Percentiles rank a stretch among this genome's conserved stretches.
Evolutionary conservation across 2,329 filamentous ascomycete species (phyloP).

Genomic region (Trichoderma harzianum): DNA sequence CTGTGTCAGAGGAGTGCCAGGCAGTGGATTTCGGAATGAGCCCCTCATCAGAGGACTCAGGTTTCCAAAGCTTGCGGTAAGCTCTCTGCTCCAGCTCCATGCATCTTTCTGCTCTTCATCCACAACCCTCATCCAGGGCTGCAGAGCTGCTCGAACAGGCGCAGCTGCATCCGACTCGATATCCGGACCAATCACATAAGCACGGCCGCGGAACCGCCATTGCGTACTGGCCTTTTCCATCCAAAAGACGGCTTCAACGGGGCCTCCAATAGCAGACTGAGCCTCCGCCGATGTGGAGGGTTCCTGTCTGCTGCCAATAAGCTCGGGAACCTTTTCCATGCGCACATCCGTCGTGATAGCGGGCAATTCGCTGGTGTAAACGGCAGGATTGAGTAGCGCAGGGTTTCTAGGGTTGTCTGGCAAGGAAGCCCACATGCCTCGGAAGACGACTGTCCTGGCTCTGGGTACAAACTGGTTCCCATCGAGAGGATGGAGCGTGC

Average conservation of each 20-base stretch:
- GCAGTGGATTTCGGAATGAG: slow-evolving; percentile 68
- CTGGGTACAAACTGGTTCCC: slow-evolving; percentile 50
- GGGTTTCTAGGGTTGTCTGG: slow-evolving; percentile 70
- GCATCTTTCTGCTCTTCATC: slow-evolving; percentile 23
- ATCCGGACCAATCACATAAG: slow-evolving; percentile 71
- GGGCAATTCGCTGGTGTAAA: slow-evolving; percentile 72
- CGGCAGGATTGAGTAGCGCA: slow-evolving; percentile 64
- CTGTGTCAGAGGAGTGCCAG: slow-evolving; percentile 58
- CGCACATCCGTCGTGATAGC: slow-evolving; percentile 85
- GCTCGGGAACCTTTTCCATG: slow-evolving; percentile 77
- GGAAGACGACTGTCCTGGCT: slow-evolving; percentile 76
- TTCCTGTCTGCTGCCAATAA: slow-evolving; percentile 51
- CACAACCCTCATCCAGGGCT: slow-evolving; percentile 56
- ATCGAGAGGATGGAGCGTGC: slow-evolving; percentile 45
- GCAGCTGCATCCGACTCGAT: slow-evolving; percentile 44
- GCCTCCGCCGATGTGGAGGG: slow-evolving; percentile 25
- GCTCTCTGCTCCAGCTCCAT: slow-evolving; percentile 77
- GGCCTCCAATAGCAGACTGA: slow-evolving; percentile 59
- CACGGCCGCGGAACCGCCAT: slow-evolving; percentile 78
- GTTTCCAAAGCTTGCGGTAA: slow-evolving; percentile 89
- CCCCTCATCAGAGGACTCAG: slow-evolving; percentile 76
- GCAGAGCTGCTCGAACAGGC: slow-evolving; percentile 59
- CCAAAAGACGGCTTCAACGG: slow-evolving; percentile 86
- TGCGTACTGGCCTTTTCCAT: slow-evolving; percentile 66
- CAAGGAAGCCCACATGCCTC: slow-evolving; percentile 76